Percentiles rank a stretch among this genome's conserved stretches.
Conservation (phyloP, 2,329 filamentous ascomycete genomes). For the Cladosporium sp. region DNA sequence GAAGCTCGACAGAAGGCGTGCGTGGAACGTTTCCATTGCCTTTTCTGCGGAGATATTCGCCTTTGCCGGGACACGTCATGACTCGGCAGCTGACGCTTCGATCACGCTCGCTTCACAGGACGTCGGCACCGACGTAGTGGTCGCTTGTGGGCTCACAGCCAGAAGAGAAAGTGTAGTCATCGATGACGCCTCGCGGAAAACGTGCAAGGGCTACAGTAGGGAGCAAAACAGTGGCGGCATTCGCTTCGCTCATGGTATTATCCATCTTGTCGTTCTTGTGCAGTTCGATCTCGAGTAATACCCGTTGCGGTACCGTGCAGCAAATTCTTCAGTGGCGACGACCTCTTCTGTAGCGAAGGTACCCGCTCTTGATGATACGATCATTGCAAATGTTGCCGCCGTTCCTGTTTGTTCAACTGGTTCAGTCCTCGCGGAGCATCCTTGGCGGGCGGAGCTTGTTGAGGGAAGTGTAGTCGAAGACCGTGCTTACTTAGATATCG, state of each 20-base stretch:
- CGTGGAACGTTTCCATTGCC: too few relatives aligned
- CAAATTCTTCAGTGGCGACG: background rate
- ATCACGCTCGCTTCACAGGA: background rate
- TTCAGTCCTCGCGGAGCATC: background rate
- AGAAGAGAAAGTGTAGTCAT: background rate
- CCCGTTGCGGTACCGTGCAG: too few relatives aligned
- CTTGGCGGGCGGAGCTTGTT: background rate
- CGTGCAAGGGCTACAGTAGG: background rate
- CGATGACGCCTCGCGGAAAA: background rate
- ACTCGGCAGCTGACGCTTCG: background rate
- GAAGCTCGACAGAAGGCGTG: background rate
- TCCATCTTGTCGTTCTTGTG: background rate
- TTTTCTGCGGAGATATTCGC: too few relatives aligned
- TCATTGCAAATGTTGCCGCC: background rate
- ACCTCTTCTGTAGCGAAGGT: background rate
- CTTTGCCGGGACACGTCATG: background rate
- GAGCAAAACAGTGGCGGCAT: background rate
- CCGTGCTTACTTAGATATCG: background rate
- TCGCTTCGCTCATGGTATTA: background rate
- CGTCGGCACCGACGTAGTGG: background rate
- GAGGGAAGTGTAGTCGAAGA: background rate
- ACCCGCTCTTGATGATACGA: background rate
- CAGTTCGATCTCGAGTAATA: background rate
- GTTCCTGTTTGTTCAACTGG: background rate
- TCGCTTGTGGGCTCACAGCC: background rate